Percentiles rank a stretch among this genome's conserved stretches.
phyloP scores from a whole-genome alignment of 805 yeast species.

The Priceomyces fermenticarens region DNA sequence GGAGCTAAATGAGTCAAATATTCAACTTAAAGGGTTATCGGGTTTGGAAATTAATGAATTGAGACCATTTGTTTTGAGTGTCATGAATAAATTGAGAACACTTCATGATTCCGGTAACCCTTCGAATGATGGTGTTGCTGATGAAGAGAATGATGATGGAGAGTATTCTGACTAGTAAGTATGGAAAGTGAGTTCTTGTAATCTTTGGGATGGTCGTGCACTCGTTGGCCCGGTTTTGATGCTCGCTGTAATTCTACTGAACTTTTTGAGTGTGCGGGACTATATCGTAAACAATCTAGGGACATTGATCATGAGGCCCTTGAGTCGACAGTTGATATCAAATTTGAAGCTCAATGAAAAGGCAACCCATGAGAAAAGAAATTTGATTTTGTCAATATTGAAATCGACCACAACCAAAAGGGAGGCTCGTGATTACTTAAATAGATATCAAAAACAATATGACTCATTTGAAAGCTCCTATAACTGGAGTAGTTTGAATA shows the following conservation, averaged over 20 bases:
- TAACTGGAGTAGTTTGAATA: constrained; percentile 15
- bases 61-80: constrained; percentile 73
- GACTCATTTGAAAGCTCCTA: constrained; percentile 17
- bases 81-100: constrained; percentile 74
- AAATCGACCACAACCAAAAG: constrained; percentile 91
- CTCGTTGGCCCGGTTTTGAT: too few relatives aligned
- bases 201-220: too few relatives aligned
- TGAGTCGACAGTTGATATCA: constrained; percentile 33
- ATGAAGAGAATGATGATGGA: constrained; percentile 11
- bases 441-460: constrained; percentile 58
- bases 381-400: constrained; percentile 77
- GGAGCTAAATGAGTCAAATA: constrained; percentile 76
- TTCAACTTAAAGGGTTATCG: constrained; percentile 79
- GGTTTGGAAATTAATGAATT: constrained; percentile 84
- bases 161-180: constrained; percentile 5
- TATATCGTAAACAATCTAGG: too few relatives aligned
- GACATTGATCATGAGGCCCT: constrained; percentile 12
- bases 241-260: not conserved
- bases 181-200: too few relatives aligned
- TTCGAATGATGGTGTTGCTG: constrained; percentile 12
- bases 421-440: constrained; percentile 79
- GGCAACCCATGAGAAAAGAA: constrained; percentile 52
- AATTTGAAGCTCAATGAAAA: constrained; percentile 30
- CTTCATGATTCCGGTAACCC: constrained; percentile 38
- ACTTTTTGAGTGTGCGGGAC: not conserved